A percentile compares a stretch with the other conserved stretches of the same genome.
Conservation (phyloP, 2,329 filamentous ascomycete genomes). For the Scedosporium minutisporum region DNA sequence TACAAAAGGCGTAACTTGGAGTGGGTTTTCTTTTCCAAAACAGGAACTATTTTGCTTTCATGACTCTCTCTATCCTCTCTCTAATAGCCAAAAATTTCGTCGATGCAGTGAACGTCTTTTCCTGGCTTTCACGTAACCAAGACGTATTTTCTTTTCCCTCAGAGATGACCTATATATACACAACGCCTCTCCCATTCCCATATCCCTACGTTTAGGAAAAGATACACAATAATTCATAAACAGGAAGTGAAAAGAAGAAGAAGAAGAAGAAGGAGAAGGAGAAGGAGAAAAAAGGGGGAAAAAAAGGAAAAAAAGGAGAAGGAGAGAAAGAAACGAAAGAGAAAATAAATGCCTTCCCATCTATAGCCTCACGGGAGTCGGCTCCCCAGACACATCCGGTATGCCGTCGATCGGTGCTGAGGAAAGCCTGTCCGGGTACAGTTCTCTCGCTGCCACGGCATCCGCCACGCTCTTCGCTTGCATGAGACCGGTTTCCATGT, state of each 20-base stretch:
- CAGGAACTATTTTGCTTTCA: too few relatives aligned
- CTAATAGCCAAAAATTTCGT: too few relatives aligned
- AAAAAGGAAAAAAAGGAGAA: not conserved
- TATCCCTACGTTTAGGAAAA: not conserved
- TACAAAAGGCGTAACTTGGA: not conserved
- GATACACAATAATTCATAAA: not conserved
- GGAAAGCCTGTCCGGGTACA: slow-evolving; percentile 16
- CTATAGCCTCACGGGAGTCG: slow-evolving; percentile 1
- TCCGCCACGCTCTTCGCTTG: slow-evolving; percentile 34
- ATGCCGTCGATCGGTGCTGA: not conserved
- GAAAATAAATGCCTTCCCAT: not conserved
- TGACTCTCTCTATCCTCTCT: too few relatives aligned
- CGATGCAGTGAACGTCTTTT: too few relatives aligned
- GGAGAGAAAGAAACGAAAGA: not conserved
- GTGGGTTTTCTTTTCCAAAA: not conserved
- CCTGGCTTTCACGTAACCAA: too few relatives aligned
- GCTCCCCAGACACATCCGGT: slow-evolving; percentile 4
- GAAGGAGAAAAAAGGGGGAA: not conserved
- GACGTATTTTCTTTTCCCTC: too few relatives aligned
- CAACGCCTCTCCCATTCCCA: not conserved
- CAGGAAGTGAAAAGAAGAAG: not conserved
- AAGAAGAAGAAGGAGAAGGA: not conserved
- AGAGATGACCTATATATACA: not conserved
- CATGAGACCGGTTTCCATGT: slow-evolving; percentile 33
- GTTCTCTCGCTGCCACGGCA: slow-evolving; percentile 28